Evolutionary conservation across 192 early-diverging fungal species (phyloP).

Genomic region (Radiomyces spectabilis): DNA sequence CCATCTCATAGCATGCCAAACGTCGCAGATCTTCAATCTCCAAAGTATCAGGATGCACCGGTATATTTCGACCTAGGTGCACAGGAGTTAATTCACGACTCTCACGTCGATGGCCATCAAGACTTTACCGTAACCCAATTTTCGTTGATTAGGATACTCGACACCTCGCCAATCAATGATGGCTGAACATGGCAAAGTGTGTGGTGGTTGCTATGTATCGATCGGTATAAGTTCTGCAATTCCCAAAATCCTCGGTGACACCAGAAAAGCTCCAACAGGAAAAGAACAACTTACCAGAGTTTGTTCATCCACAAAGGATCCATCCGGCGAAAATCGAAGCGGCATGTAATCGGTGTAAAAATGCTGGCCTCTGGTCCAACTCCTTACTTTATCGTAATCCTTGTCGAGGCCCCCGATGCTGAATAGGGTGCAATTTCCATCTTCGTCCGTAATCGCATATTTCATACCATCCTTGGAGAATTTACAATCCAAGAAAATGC

Average conservation of each 20-base stretch:
- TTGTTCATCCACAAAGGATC: constrained; percentile 63
- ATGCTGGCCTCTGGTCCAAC: constrained; percentile 61
- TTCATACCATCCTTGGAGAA: constrained; percentile 71
- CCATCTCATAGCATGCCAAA: constrained; percentile 31
- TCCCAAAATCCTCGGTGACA: neutral
- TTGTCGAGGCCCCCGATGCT: constrained; percentile 49
- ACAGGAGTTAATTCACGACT: no score
- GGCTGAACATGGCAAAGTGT: constrained; percentile 49
- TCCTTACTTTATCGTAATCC: constrained; percentile 32
- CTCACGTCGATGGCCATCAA: no score
- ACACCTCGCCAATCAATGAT: constrained; percentile 62
- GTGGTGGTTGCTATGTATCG: constrained; percentile 37
- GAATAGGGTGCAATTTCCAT: constrained; percentile 64
- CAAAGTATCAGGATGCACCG: constrained; percentile 36
- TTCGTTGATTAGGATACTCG: constrained; percentile 54
- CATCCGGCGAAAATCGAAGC: constrained; percentile 56
- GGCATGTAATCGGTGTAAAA: constrained; percentile 70
- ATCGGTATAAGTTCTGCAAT: neutral
- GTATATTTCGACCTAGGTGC: constrained; percentile 52
- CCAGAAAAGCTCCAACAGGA: neutral
- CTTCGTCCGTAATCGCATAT: constrained; percentile 67
- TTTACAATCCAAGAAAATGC: constrained; percentile 57
- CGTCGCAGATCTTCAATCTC: constrained; percentile 40
- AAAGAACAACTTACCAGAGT: constrained; percentile 41
- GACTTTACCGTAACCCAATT: constrained; percentile 43